Percentiles rank a stretch among this genome's conserved stretches.
Conservation (phyloP, 129 eudicot species). For the Cynara cardunculus region DNA sequence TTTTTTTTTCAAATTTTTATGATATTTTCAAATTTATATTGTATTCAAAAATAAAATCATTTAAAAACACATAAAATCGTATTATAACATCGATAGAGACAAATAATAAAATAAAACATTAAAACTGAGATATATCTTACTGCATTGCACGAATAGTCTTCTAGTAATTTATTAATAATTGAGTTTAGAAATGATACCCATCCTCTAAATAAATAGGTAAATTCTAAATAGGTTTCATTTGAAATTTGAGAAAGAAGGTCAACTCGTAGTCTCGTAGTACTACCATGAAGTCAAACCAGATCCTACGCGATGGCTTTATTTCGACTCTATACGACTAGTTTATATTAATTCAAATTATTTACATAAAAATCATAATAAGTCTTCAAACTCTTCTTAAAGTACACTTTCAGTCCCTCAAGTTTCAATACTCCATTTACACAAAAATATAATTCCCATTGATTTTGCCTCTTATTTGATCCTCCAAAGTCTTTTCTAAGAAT, state of each 20-base stretch:
- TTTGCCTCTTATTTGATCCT: background rate
- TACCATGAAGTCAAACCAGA: slow-evolving; percentile 6
- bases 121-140: too few relatives aligned
- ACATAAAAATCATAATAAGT: background rate
- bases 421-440: background rate
- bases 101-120: too few relatives aligned
- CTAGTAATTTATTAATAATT: too few relatives aligned
- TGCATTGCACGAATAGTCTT: too few relatives aligned
- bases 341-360: background rate
- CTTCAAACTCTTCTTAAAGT: background rate
- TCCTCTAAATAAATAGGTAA: too few relatives aligned
- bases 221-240: background rate
- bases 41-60: too few relatives aligned
- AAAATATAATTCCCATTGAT: background rate
- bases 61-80: too few relatives aligned
- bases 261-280: slow-evolving; percentile 4
- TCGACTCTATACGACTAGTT: background rate
- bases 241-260: background rate
- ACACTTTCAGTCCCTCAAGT: background rate
- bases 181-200: too few relatives aligned
- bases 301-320: slow-evolving; percentile 13
- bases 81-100: too few relatives aligned
- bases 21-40: too few relatives aligned
- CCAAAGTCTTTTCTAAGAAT: background rate
- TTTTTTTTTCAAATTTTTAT: too few relatives aligned